These are phyloP conservation scores for Ogataea minuta DNA, from an alignment of 805 yeast species.

Conservation along the genomic window DNA sequence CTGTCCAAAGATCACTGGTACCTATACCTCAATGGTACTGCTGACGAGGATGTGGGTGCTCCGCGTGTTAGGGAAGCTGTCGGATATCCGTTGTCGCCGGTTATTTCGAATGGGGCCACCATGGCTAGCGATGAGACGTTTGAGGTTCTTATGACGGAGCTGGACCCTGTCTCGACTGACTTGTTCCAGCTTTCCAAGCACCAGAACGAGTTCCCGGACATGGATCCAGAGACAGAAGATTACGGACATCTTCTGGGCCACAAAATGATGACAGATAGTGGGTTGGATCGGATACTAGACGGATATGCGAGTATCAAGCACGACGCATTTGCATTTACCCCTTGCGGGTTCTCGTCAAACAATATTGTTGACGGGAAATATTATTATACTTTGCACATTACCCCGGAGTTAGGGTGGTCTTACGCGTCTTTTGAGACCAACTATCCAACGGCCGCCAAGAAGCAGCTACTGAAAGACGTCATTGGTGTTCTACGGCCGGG, in stretches of 20 bases:
- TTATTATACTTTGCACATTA: constrained; percentile 81
- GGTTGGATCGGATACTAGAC: constrained; percentile 53
- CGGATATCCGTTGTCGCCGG: constrained; percentile 27
- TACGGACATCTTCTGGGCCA: constrained; percentile 79
- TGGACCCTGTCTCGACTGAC: constrained; percentile 54
- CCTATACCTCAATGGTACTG: constrained; percentile 62
- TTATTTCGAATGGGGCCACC: constrained; percentile 12
- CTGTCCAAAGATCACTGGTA: constrained; percentile 88
- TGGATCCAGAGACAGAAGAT: constrained; percentile 54
- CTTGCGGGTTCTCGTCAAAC: constrained; percentile 94
- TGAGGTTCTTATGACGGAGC: constrained; percentile 88
- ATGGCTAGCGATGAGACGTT: constrained; percentile 56
- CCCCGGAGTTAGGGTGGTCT: constrained; percentile 93
- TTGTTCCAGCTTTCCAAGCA: constrained; percentile 46
- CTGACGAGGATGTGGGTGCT: constrained; percentile 3
- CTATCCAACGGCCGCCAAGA: constrained; percentile 52
- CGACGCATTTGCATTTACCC: constrained; percentile 88
- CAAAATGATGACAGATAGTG: constrained; percentile 60
- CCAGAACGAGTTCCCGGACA: constrained; percentile 34
- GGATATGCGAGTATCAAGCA: constrained; percentile 37
- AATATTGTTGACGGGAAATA: constrained; percentile 61
- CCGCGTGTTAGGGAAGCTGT: constrained; percentile 3
- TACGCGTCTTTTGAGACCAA: constrained; percentile 96
- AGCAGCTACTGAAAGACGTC: constrained; percentile 58
- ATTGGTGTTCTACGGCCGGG: constrained; percentile 69